Evolutionary conservation across 2,329 filamentous ascomycete genomes (phyloP).

Genomic region (Boeremia exigua): DNA sequence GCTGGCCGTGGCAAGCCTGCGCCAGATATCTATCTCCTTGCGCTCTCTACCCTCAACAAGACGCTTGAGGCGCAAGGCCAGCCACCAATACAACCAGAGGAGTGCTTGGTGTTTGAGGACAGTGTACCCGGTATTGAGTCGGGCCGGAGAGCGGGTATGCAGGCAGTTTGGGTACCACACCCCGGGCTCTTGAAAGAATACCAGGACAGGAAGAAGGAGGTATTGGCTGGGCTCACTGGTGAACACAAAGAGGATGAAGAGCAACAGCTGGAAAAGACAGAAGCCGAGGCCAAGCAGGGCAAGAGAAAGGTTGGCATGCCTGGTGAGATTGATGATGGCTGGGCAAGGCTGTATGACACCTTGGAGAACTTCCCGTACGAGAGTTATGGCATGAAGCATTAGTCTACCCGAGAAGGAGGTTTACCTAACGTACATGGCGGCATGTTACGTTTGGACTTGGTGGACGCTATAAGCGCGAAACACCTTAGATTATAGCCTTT

Average conservation of each 20-base stretch:
- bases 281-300: slow-evolving; percentile 48
- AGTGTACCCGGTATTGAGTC: slow-evolving; percentile 91
- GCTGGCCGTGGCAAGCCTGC: slow-evolving; percentile 88
- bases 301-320: slow-evolving; percentile 54
- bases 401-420: background rate
- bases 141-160: slow-evolving; percentile 89
- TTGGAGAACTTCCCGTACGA: slow-evolving; percentile 67
- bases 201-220: slow-evolving; percentile 75
- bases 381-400: slow-evolving; percentile 60
- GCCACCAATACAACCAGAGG: slow-evolving; percentile 73
- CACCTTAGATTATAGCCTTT: too few relatives aligned
- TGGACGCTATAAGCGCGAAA: too few relatives aligned
- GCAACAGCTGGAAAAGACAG: slow-evolving; percentile 36
- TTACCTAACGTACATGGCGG: too few relatives aligned
- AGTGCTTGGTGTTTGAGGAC: slow-evolving; percentile 97
- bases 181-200: slow-evolving; percentile 78
- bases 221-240: slow-evolving; percentile 81
- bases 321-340: slow-evolving; percentile 66
- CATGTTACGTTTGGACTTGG: too few relatives aligned
- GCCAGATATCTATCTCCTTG: slow-evolving; percentile 92
- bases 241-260: slow-evolving; percentile 67
- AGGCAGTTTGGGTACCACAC: slow-evolving; percentile 92
- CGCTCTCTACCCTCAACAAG: slow-evolving; percentile 82
- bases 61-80: slow-evolving; percentile 66
- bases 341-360: slow-evolving; percentile 59